Evolutionary conservation across 768 basidiomycete genomes (phyloP), one percentile per base, ranked within the genome.

Genomic region (Lactifluus volemus): DNA sequence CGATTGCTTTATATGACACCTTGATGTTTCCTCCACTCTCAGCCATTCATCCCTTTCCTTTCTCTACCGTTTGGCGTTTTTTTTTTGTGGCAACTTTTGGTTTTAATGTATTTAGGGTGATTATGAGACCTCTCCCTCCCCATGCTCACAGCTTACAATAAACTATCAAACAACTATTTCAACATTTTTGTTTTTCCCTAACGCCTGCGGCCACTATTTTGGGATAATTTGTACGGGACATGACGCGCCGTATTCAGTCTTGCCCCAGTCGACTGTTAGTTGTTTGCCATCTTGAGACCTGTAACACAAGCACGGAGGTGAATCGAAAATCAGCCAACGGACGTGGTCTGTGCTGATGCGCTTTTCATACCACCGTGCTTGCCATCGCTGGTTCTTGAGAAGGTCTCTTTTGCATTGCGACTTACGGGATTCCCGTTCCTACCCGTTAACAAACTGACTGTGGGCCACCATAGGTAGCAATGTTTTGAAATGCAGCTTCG

Each of bases 1-100:
- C 10, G 44, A 4, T 49, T 60, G 59, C 59, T 60, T 60, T 38
- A 60, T 60, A 48, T 45, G 14, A 14, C 30, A 6, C 15, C 42
- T 10, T 38, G 15, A 29, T 47, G 9, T 42, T 5, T 42, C 42
- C 8, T 42, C 7, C 21, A 30, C n/a, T 5, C 15, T 53, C 25
- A 11, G 5, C 2, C 52, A 42, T 53, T 41, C 21, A 6, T 25
- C 12, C 12, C 10, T 51, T 36, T 12, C 17, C 15, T 12, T n/a
- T 9, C 38, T 36, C 50, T n/a, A 17, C 19, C 50, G 19, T 15
- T 36, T 36, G n/a, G 34, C 32, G 50, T 34, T 50, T 36, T 19
- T n/a, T 29, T 49, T 6, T 29, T 30, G 15, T 29, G 15, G 49
- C 7, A 30, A 2, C 11, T 32, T 12, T 9, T 5, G 30, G 15